phyloP scores from a whole-genome alignment of 805 yeast genomes.

The Barnettozyma pratensis region DNA sequence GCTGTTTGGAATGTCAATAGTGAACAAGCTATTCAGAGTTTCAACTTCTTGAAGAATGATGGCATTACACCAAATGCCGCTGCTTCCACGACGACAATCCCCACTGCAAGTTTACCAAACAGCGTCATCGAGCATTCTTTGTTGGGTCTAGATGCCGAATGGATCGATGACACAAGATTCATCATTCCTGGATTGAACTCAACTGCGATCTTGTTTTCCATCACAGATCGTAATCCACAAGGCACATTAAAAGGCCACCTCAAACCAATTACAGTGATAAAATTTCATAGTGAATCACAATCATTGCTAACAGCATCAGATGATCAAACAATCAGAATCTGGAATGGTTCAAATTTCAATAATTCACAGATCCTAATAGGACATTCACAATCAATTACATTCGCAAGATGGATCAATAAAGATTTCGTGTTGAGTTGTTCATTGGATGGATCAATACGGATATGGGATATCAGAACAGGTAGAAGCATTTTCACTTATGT shows the following conservation, averaged over 20 bases:
- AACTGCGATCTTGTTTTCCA: constrained; percentile 49
- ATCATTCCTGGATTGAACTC: constrained; percentile 62
- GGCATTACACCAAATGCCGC: constrained; percentile 18
- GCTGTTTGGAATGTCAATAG: constrained; percentile 64
- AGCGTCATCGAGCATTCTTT: constrained; percentile 7
- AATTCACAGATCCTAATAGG: constrained; percentile 44
- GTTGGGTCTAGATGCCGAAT: constrained; percentile 55
- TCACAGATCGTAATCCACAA: constrained; percentile 41
- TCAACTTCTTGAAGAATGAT: constrained; percentile 29
- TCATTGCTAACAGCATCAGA: constrained; percentile 73
- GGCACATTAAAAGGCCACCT: constrained; percentile 63
- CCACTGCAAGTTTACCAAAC: not conserved
- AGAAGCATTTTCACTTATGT: constrained; percentile 31
- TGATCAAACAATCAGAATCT: constrained; percentile 66
- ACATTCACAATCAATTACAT: constrained; percentile 54
- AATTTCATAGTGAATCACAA: constrained; percentile 46
- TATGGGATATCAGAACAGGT: constrained; percentile 59
- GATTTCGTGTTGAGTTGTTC: constrained; percentile 48
- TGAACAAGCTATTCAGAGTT: constrained; percentile 44
- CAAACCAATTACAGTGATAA: constrained; percentile 47
- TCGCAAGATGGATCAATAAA: constrained; percentile 48
- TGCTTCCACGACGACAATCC: constrained; percentile 13
- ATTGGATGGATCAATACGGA: constrained; percentile 62
- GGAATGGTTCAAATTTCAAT: constrained; percentile 63
- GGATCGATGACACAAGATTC: constrained; percentile 68